These are phyloP conservation scores for Drosera capensis DNA, from an alignment of 148 eudicot species.

Conservation along the genomic window DNA sequence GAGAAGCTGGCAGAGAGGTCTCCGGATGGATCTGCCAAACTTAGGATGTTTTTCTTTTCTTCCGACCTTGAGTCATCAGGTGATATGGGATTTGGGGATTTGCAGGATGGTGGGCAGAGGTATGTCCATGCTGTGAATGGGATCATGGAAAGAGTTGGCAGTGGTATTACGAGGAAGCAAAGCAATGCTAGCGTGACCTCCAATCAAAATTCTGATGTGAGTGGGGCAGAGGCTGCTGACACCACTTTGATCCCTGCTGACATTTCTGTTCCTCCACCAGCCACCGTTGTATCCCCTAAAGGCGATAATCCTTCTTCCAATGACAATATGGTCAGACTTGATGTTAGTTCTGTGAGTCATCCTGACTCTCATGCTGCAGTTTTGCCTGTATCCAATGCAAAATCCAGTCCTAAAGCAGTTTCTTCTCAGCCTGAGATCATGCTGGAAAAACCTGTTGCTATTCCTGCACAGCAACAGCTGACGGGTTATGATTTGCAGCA, in stretches of 20 bases:
- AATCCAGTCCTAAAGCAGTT: slow-evolving; percentile 14
- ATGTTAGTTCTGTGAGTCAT: slow-evolving; percentile 14
- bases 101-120: slow-evolving; percentile 52
- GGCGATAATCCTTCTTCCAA: slow-evolving; percentile 21
- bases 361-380: slow-evolving; percentile 21
- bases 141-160: slow-evolving; percentile 24
- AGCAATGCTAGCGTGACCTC: slow-evolving; percentile 67
- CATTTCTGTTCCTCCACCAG: slow-evolving; percentile 19
- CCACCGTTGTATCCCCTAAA: slow-evolving; percentile 29
- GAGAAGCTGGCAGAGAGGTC: slow-evolving; percentile 57
- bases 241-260: slow-evolving; percentile 24
- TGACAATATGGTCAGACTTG: slow-evolving; percentile 27
- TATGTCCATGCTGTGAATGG: slow-evolving; percentile 92
- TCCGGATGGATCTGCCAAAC: slow-evolving; percentile 68
- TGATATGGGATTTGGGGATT: slow-evolving; percentile 31
- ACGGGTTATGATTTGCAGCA: slow-evolving; percentile 34
- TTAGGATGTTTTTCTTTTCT: slow-evolving; percentile 71
- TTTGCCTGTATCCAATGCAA: slow-evolving; percentile 15
- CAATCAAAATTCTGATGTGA: slow-evolving; percentile 74
- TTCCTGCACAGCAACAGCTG: slow-evolving; percentile 17
- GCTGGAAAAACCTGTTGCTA: slow-evolving; percentile 29
- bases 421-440: slow-evolving; percentile 26
- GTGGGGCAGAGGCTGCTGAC: slow-evolving; percentile 52
- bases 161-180: slow-evolving; percentile 45
- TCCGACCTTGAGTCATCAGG: slow-evolving; percentile 49